Conservation (phyloP, 768 basidiomycete species). For the Hygrophoropsis aurantiaca region DNA sequence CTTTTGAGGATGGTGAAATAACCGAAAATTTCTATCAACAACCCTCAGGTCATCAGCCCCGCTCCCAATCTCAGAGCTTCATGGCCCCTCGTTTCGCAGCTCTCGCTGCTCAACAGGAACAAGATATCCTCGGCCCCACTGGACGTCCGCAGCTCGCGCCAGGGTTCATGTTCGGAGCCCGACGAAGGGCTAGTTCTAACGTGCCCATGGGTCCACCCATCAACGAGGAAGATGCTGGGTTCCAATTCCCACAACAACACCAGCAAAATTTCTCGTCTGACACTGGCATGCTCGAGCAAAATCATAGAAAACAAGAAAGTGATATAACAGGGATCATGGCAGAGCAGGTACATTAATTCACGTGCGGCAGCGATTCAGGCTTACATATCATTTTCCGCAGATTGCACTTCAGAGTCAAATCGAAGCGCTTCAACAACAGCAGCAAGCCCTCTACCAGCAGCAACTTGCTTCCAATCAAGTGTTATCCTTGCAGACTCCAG, state of each 20-base stretch:
- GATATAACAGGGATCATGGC: slow-evolving; percentile 92
- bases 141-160: slow-evolving; percentile 89
- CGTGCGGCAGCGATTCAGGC: slow-evolving; percentile 1
- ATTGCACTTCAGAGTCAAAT: slow-evolving; percentile 90
- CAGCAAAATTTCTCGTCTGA: slow-evolving; percentile 34
- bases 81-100: slow-evolving; percentile 88
- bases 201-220: slow-evolving; percentile 69
- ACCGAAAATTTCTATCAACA: slow-evolving; percentile 53
- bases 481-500: slow-evolving; percentile 75
- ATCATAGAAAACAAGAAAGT: slow-evolving; percentile 59
- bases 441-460: slow-evolving; percentile 86
- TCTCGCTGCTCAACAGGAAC: slow-evolving; percentile 70
- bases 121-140: slow-evolving; percentile 62
- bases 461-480: slow-evolving; percentile 88
- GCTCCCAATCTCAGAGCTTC: slow-evolving; percentile 81
- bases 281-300: slow-evolving; percentile 29
- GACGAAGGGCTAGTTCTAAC: slow-evolving; percentile 48
- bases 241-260: slow-evolving; percentile 80
- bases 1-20: slow-evolving; percentile 81
- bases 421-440: slow-evolving; percentile 86
- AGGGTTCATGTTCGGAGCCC: slow-evolving; percentile 86
- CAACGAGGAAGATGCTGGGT: slow-evolving; percentile 77
- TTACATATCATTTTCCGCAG: slow-evolving; percentile 34
- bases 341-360: slow-evolving; percentile 69
- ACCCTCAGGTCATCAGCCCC: slow-evolving; percentile 58